Evolutionary conservation across 1,139 yeast genomes (phyloP).

Genomic region (Cylindricascospora bacillispora): DNA sequence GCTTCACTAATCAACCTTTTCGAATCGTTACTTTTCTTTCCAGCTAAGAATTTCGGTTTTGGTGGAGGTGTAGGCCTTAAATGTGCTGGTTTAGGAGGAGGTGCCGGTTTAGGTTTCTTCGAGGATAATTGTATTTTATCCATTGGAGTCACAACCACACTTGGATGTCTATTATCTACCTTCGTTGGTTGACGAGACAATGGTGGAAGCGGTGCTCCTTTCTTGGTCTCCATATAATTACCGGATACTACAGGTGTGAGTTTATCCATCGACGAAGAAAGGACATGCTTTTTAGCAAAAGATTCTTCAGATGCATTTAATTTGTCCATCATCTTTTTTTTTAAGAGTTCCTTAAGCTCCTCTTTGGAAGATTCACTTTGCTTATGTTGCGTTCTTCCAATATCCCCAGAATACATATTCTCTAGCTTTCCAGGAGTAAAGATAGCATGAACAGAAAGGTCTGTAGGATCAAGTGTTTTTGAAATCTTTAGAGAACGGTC

Average conservation of each 20-base stretch:
- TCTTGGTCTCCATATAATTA: no score
- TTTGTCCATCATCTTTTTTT: constrained; percentile 2
- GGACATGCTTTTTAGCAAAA: no score
- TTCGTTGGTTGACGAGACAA: no score
- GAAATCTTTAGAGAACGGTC: not conserved
- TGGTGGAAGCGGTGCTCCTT: no score
- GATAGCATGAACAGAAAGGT: no score
- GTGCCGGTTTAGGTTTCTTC: constrained; percentile 7
- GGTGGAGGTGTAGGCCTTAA: constrained; percentile 17
- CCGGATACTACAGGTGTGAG: no score
- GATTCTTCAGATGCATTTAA: constrained; percentile 3
- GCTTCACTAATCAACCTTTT: constrained; percentile 2
- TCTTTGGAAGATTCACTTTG: not conserved
- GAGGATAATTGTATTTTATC: not conserved
- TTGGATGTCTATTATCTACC: constrained; percentile 4
- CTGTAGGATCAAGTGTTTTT: not conserved
- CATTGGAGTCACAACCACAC: constrained; percentile 2
- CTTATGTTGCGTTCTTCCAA: not conserved
- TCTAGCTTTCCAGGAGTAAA: not conserved
- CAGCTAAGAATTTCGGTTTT: constrained; percentile 19
- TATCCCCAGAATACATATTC: not conserved
- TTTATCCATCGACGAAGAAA: no score
- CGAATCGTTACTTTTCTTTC: constrained; percentile 3
- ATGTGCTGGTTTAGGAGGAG: constrained; percentile 17
- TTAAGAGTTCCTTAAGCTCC: constrained; percentile 2